Evolutionary conservation across 1,139 yeast species (phyloP).

Genomic region (Lodderomyces beijingensis): DNA sequence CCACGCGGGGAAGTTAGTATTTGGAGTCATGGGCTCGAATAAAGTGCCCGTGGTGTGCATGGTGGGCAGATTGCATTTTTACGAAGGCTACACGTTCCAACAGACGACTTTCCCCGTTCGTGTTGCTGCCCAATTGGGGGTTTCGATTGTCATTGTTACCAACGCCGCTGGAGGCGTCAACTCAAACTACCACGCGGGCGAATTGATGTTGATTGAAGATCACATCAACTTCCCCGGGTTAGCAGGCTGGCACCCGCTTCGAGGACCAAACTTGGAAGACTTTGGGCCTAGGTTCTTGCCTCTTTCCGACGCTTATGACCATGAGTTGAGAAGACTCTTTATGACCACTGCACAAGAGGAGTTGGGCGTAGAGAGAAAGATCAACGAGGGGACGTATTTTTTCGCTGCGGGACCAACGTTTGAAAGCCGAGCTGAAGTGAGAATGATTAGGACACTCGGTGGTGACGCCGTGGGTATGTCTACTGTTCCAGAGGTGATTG

Average conservation of each 20-base stretch:
- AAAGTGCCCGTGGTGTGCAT: constrained; percentile 82
- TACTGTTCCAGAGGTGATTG: constrained; percentile 92
- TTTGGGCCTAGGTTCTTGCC: constrained; percentile 89
- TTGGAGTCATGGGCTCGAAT: constrained; percentile 69
- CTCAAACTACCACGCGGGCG: constrained; percentile 67
- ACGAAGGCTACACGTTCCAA: constrained; percentile 81
- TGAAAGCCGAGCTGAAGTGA: constrained; percentile 90
- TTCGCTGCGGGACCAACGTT: constrained; percentile 93
- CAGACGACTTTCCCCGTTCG: constrained; percentile 86
- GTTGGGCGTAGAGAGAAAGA: constrained; percentile 50
- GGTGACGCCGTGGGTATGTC: constrained; percentile 98
- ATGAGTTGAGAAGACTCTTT: constrained; percentile 57
- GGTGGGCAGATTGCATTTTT: constrained; percentile 90
- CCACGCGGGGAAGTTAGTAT: constrained; percentile 77
- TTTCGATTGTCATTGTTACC: constrained; percentile 65
- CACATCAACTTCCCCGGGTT: constrained; percentile 90
- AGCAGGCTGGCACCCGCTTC: constrained; percentile 80
- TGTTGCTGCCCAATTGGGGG: constrained; percentile 62
- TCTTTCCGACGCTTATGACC: constrained; percentile 84
- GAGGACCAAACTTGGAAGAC: constrained; percentile 78
- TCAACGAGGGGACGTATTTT: constrained; percentile 84
- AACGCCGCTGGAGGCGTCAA: constrained; percentile 95
- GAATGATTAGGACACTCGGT: constrained; percentile 66
- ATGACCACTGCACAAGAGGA: constrained; percentile 46
- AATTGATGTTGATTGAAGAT: constrained; percentile 83